Evolutionary conservation across 2,329 filamentous ascomycete species (phyloP).

Genomic region (Cephalotrichum gorgonifer): DNA sequence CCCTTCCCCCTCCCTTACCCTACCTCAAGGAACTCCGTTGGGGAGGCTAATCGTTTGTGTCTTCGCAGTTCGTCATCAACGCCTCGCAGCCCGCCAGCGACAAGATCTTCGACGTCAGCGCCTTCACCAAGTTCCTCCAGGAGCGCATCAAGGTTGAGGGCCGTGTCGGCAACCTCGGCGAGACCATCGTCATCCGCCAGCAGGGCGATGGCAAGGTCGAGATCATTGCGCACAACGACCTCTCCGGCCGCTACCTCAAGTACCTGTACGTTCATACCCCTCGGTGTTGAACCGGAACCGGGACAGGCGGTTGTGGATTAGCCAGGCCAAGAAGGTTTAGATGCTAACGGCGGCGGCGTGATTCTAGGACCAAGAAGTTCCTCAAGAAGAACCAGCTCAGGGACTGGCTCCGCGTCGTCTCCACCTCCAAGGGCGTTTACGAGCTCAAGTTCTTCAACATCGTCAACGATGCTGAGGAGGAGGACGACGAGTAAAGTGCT

Average conservation of each 20-base stretch:
- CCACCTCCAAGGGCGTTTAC: conserved; percentile 95
- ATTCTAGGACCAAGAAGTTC: conserved; percentile 97
- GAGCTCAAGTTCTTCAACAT: conserved; percentile 99
- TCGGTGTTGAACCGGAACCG: background rate
- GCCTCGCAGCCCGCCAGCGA: conserved; percentile 94
- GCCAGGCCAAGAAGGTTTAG: background rate
- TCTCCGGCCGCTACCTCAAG: conserved; percentile 98
- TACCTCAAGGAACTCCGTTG: no score
- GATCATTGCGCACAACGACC: conserved; percentile 93
- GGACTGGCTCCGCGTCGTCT: conserved; percentile 99
- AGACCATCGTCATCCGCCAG: conserved; percentile 82
- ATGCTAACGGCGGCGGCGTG: conserved; percentile 11
- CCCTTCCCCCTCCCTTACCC: background rate
- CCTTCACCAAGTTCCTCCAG: conserved; percentile 99
- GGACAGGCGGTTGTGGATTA: background rate
- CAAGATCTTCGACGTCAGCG: conserved; percentile 99
- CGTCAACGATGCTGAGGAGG: conserved; percentile 93
- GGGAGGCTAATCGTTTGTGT: conserved; percentile 7
- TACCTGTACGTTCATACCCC: conserved; percentile 67
- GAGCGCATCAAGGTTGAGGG: conserved; percentile 99
- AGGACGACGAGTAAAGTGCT: conserved; percentile 91
- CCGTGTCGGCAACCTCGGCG: conserved; percentile 95
- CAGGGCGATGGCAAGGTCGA: conserved; percentile 95
- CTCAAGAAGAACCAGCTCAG: conserved; percentile 99
- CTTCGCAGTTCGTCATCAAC: conserved; percentile 92